A percentile compares a stretch with the other conserved stretches of the same genome.
phyloP scores from a whole-genome alignment of 352 stramenopile genomes.

The Globisporangium sylvaticum region DNA sequence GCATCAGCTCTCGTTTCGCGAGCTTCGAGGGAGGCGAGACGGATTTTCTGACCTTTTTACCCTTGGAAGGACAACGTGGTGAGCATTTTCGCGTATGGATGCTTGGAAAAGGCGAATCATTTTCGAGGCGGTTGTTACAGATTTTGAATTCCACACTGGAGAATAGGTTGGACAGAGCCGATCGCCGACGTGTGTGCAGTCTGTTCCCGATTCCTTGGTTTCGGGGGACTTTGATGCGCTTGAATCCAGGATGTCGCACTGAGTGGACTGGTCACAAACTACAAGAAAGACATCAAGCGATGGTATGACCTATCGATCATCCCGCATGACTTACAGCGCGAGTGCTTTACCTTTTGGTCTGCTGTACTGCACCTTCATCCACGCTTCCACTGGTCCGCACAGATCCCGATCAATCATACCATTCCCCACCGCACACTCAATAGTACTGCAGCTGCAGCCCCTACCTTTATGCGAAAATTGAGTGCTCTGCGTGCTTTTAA shows the following conservation, averaged over 20 bases:
- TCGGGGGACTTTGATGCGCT: background rate
- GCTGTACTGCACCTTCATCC: constrained; percentile 1
- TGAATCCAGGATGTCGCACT: constrained; percentile 11
- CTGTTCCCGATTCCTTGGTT: background rate
- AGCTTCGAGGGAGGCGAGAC: constrained; percentile 4
- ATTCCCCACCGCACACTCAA: no score
- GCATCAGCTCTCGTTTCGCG: constrained; percentile 5
- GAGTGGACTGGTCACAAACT: constrained; percentile 16
- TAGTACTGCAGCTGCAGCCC: no score
- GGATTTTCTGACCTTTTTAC: constrained; percentile 1
- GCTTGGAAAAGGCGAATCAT: background rate
- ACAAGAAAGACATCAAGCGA: background rate
- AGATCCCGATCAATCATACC: background rate
- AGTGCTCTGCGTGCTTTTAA: constrained; percentile 8
- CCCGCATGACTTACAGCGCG: no score
- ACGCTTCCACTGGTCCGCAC: background rate
- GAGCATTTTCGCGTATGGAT: background rate
- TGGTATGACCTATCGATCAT: background rate
- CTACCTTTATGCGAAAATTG: constrained; percentile 14
- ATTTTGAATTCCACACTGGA: background rate
- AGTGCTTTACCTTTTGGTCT: constrained; percentile 5
- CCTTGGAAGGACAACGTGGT: background rate
- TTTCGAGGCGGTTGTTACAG: background rate
- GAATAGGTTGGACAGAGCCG: background rate
- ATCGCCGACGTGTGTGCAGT: background rate